Percentiles rank a stretch among this genome's conserved stretches.
Conservation (phyloP, 345 rosid genomes). For the Physaria fendleri region DNA sequence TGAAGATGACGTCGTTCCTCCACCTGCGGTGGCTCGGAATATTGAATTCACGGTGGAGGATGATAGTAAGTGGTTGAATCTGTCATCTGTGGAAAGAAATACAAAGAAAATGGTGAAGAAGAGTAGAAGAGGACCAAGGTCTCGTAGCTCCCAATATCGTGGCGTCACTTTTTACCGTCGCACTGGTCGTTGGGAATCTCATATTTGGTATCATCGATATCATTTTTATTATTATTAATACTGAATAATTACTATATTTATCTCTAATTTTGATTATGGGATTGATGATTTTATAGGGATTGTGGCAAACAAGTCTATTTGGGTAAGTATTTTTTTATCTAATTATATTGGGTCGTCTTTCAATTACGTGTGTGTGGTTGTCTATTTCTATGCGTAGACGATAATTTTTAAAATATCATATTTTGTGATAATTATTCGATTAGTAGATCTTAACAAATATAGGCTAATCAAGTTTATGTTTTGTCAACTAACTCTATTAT, state of each 20-base stretch:
- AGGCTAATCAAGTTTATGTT: too few species aligned
- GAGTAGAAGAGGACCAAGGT: conserved; percentile 91
- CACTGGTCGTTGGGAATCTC: conserved; percentile 99
- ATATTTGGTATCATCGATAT: conserved; percentile 98
- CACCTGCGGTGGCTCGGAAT: conserved; percentile 28
- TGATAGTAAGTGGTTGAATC: conserved; percentile 28
- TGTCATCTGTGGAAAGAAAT: conserved; percentile 22
- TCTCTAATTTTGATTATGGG: conserved; percentile 5
- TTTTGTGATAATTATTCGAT: background rate
- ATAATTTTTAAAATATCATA: conserved; percentile 18
- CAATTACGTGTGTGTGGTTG: too few species aligned
- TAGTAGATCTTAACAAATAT: conserved; percentile 10
- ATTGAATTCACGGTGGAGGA: too few species aligned
- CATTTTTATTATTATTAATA: background rate
- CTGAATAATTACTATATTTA: background rate
- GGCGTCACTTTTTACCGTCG: conserved; percentile 97
- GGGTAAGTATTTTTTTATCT: too few species aligned
- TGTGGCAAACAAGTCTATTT: conserved; percentile 96
- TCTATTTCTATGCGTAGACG: conserved; percentile 4
- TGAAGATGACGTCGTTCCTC: conserved; percentile 11
- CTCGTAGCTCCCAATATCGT: conserved; percentile 91
- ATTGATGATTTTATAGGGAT: conserved; percentile 54
- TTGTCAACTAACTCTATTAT: too few species aligned
- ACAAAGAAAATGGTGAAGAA: conserved; percentile 22
- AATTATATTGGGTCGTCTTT: too few species aligned